These are phyloP conservation scores for Cutaneotrichosporon spelunceum DNA, from an alignment of 1,284 basidiomycete species.

Conservation along the genomic window DNA sequence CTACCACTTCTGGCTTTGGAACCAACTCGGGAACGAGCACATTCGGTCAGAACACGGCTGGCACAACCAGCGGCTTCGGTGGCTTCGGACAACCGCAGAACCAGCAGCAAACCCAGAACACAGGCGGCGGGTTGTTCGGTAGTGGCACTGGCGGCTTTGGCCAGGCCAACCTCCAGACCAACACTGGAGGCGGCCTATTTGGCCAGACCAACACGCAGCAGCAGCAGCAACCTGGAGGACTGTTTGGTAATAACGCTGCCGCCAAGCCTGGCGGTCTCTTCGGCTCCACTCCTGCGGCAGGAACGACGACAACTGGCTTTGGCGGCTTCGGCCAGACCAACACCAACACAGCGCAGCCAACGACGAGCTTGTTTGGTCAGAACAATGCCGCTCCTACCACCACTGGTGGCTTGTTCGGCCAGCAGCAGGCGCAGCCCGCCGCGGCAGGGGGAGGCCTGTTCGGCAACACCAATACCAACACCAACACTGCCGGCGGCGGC, in stretches of 20 bases:
- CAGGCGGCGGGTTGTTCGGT: conserved; percentile 36
- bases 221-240: conserved; percentile 26
- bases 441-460: conserved; percentile 49
- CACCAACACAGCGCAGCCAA: conserved; percentile 15
- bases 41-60: conserved; percentile 46
- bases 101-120: conserved; percentile 40
- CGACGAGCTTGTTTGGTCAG: conserved; percentile 31
- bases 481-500: conserved; percentile 40
- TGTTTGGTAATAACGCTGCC: conserved; percentile 52
- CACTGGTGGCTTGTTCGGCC: conserved; percentile 56
- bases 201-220: conserved; percentile 36
- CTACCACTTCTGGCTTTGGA: conserved; percentile 20
- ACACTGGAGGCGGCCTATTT: conserved; percentile 55
- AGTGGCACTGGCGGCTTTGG: conserved; percentile 31
- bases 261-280: conserved; percentile 56
- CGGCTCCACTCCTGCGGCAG: conserved; percentile 33
- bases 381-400: conserved; percentile 14
- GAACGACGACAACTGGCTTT: conserved; percentile 18
- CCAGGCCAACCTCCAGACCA: conserved; percentile 30
- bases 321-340: conserved; percentile 33
- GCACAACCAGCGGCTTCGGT: conserved; percentile 20
- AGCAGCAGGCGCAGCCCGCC: conserved; percentile 18
- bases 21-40: conserved; percentile 30
- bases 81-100: conserved; percentile 20
- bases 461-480: conserved; percentile 34